Evolutionary conservation across 1,139 yeast genomes (phyloP).

Genomic region (Tardiomyces depauwii): DNA sequence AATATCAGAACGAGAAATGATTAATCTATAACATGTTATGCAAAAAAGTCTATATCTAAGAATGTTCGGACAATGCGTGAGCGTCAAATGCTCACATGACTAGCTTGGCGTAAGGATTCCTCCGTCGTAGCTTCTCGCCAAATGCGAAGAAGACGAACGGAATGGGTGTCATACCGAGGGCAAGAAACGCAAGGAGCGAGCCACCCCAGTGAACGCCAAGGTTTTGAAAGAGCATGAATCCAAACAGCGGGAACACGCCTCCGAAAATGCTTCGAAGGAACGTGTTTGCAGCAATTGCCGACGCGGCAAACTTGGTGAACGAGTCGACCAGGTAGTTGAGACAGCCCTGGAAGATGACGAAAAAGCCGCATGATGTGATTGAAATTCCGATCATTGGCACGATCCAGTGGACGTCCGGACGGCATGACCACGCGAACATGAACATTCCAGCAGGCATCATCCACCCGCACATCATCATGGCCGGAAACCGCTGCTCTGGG

Average conservation of each 20-base stretch:
- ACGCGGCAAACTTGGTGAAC: constrained; percentile 54
- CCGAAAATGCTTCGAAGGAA: constrained; percentile 59
- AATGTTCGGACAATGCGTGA: too few relatives aligned
- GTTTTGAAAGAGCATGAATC: constrained; percentile 41
- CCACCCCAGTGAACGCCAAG: constrained; percentile 59
- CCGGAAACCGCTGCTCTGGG: constrained; percentile 53
- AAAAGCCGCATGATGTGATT: constrained; percentile 53
- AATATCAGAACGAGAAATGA: too few relatives aligned
- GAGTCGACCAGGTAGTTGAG: constrained; percentile 55
- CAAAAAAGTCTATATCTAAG: too few relatives aligned
- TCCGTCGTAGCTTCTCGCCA: constrained; percentile 42
- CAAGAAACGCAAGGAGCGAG: constrained; percentile 42
- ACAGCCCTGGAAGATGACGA: constrained; percentile 45
- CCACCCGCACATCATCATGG: constrained; percentile 36
- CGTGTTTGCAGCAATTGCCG: constrained; percentile 74
- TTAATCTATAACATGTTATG: too few relatives aligned
- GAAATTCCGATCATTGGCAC: constrained; percentile 57
- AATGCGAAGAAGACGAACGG: constrained; percentile 49
- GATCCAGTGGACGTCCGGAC: constrained; percentile 57
- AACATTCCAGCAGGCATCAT: constrained; percentile 58
- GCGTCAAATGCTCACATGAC: background rate
- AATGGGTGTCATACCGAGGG: constrained; percentile 49
- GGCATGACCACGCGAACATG: constrained; percentile 65
- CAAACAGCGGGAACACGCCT: constrained; percentile 68
- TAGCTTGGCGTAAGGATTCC: background rate